These are phyloP conservation scores for Xylariaceae sp. DNA, from an alignment of 2,329 filamentous ascomycete species.

Conservation along the genomic window DNA sequence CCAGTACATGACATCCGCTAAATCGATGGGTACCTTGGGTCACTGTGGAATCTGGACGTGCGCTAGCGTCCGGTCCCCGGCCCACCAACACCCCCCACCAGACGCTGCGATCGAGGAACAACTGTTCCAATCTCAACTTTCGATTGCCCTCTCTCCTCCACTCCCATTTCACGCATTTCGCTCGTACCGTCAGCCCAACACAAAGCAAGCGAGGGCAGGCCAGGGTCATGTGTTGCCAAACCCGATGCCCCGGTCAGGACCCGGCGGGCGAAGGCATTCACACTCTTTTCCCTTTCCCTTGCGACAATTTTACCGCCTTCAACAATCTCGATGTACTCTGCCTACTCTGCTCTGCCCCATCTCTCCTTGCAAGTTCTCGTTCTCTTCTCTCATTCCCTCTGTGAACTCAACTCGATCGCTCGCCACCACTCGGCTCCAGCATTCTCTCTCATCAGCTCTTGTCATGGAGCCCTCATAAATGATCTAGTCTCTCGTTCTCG, in stretches of 20 bases:
- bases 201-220: conserved; percentile 1
- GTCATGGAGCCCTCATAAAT: neutral
- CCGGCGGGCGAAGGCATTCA: conserved; percentile 11
- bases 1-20: neutral
- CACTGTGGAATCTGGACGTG: too few relatives aligned
- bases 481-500: neutral
- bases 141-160: neutral
- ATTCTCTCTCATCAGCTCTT: neutral
- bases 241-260: neutral
- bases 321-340: conserved; percentile 2
- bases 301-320: neutral
- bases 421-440: neutral
- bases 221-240: conserved; percentile 8
- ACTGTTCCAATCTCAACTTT: conserved; percentile 15
- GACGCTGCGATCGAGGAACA: conserved; percentile 21
- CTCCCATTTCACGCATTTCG: neutral
- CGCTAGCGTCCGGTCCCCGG: conserved; percentile 19
- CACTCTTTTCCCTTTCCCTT: neutral
- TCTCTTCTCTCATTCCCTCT: neutral
- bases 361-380: neutral
- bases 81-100: conserved; percentile 16
- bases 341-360: conserved; percentile 1
- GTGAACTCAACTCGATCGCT: conserved; percentile 7
- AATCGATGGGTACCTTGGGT: neutral
- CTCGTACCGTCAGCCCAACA: neutral